Conservation (phyloP, 352 stramenopile species). For the Pythium folliculosum region DNA sequence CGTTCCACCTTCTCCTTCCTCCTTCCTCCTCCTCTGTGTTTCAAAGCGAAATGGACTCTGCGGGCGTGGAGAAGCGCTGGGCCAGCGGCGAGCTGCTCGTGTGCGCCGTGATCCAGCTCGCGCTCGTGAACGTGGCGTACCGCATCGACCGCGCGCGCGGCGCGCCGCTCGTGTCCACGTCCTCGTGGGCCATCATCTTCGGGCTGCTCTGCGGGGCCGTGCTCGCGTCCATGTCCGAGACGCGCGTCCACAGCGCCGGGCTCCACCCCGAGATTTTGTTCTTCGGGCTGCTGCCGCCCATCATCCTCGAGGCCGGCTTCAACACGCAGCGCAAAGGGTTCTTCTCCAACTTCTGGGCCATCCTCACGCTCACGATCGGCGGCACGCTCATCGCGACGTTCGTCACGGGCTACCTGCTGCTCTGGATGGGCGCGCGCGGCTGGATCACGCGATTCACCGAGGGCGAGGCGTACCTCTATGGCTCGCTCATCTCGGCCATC, state of each 20-base stretch:
- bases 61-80: constrained; percentile 23
- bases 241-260: constrained; percentile 16
- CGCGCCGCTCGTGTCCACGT: constrained; percentile 23
- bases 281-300: constrained; percentile 58
- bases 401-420: constrained; percentile 43
- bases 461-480: constrained; percentile 88
- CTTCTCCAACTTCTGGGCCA: constrained; percentile 49
- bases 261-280: constrained; percentile 41
- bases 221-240: constrained; percentile 18
- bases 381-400: constrained; percentile 58
- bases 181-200: constrained; percentile 27
- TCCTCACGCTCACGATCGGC: constrained; percentile 44
- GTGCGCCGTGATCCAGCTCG: constrained; percentile 27
- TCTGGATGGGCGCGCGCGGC: constrained; percentile 42
- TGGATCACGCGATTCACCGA: constrained; percentile 70
- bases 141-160: constrained; percentile 22
- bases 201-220: constrained; percentile 12
- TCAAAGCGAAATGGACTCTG: neutral
- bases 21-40: no score
- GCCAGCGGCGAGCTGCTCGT: constrained; percentile 21
- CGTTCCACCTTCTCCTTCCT: no score
- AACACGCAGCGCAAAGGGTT: constrained; percentile 66
- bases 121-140: constrained; percentile 28
- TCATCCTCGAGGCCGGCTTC: constrained; percentile 69
- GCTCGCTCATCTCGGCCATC: constrained; percentile 90